Conservation (phyloP, 257 asterid genomes). For the Nicotiana benthamiana region DNA sequence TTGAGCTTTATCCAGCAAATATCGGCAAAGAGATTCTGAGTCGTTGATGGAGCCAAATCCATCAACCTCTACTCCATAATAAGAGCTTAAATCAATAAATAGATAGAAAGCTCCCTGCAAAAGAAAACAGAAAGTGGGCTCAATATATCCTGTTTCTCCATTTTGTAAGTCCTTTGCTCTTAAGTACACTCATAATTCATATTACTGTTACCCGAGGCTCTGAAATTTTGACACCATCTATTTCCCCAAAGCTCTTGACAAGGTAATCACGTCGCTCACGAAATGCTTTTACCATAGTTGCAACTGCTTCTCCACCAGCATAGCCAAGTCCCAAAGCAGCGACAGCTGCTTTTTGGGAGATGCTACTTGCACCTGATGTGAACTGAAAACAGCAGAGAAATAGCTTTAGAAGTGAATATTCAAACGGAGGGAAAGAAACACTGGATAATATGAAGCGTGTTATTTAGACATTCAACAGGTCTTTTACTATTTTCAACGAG, state of each 20-base stretch:
- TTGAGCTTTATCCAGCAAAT: conserved; percentile 78
- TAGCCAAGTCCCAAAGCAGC: conserved; percentile 90
- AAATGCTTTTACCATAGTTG: conserved; percentile 79
- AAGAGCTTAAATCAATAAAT: conserved; percentile 78
- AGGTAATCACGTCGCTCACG: conserved; percentile 84
- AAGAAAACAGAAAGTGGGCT: conserved; percentile 6
- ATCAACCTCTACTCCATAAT: conserved; percentile 54
- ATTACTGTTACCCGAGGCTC: conserved; percentile 64
- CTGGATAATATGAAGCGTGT: not conserved
- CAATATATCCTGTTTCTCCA: not conserved
- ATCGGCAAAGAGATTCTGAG: conserved; percentile 84
- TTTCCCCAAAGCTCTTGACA: conserved; percentile 68
- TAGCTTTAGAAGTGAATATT: not conserved
- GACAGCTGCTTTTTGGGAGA: conserved; percentile 84
- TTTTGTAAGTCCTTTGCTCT: not conserved
- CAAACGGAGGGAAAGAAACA: not conserved
- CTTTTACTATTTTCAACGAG: not conserved
- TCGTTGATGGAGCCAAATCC: conserved; percentile 61
- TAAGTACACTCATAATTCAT: not conserved
- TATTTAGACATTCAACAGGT: not conserved
- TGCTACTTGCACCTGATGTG: conserved; percentile 97
- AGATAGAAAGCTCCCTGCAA: conserved; percentile 93
- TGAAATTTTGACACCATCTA: conserved; percentile 72
- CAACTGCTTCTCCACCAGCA: conserved; percentile 93
- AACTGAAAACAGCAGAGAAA: conserved; percentile 32